Evolutionary conservation across 768 basidiomycete species (phyloP).

Genomic region (Serendipita sp.): DNA sequence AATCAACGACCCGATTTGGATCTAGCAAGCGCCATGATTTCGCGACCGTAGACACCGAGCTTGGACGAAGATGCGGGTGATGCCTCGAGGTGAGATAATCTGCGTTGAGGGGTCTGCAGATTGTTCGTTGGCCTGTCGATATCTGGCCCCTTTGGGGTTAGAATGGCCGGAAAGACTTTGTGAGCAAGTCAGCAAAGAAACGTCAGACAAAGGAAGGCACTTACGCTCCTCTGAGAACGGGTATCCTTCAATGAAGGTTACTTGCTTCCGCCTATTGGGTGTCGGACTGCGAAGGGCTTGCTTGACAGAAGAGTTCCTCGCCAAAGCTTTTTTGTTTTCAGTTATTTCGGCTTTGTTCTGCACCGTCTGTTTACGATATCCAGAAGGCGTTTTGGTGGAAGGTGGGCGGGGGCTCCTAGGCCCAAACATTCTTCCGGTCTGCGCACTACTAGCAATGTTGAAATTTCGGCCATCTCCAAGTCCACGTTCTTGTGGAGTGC

Average conservation of each 20-base stretch:
- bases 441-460: neutral
- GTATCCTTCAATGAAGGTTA: neutral
- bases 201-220: neutral
- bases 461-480: neutral
- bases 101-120: neutral
- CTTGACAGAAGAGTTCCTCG: neutral
- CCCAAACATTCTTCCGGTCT: neutral
- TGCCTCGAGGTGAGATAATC: neutral
- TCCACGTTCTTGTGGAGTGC: neutral
- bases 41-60: neutral
- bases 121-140: neutral
- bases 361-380: neutral
- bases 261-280: neutral
- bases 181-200: neutral
- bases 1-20: neutral
- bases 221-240: neutral
- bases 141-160: neutral
- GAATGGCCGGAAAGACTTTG: conserved; percentile 1
- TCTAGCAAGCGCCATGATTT: neutral
- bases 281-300: neutral
- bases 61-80: conserved; percentile 1
- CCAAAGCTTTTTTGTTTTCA: neutral
- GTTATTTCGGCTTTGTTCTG: neutral
- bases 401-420: neutral
- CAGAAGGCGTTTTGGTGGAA: neutral